These are phyloP conservation scores for Rhizopus microsporus DNA, from an alignment of 371 early-diverging fungal genomes.

Conservation along the genomic window DNA sequence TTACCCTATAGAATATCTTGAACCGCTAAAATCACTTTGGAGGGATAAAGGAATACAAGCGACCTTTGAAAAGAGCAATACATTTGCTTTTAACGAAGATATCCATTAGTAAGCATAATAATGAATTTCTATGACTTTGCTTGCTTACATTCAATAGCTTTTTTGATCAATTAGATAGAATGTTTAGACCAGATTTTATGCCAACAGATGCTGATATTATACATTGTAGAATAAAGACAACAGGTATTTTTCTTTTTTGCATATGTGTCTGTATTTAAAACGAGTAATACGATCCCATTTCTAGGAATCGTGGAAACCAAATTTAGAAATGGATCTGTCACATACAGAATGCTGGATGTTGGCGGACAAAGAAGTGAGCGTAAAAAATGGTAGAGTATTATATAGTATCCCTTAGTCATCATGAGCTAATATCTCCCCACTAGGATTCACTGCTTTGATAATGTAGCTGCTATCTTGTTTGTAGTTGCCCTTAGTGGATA, in stretches of 20 bases:
- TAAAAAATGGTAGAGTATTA: conserved; percentile 73
- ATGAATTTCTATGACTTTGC: not conserved
- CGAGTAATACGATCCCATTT: conserved; percentile 8
- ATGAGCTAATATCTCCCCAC: not conserved
- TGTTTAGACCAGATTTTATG: conserved; percentile 67
- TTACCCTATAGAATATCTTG: conserved; percentile 69
- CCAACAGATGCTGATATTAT: conserved; percentile 88
- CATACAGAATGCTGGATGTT: conserved; percentile 92
- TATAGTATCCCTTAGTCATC: not conserved
- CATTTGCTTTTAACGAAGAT: conserved; percentile 86
- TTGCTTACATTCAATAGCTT: conserved; percentile 48
- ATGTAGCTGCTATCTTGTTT: conserved; percentile 92
- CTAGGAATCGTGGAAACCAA: conserved; percentile 84
- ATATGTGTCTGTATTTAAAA: not conserved
- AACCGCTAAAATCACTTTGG: conserved; percentile 74
- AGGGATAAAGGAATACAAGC: conserved; percentile 64
- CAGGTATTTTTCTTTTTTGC: conserved; percentile 10
- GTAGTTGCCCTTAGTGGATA: conserved; percentile 92
- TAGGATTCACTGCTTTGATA: conserved; percentile 91
- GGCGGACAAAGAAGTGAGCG: conserved; percentile 93
- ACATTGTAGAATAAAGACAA: conserved; percentile 64
- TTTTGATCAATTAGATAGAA: conserved; percentile 82
- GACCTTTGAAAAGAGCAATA: conserved; percentile 62
- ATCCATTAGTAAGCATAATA: conserved; percentile 63
- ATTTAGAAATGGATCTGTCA: conserved; percentile 79